These are phyloP conservation scores for Russula sp. DNA, from an alignment of 768 basidiomycete genomes.

Conservation along the genomic window DNA sequence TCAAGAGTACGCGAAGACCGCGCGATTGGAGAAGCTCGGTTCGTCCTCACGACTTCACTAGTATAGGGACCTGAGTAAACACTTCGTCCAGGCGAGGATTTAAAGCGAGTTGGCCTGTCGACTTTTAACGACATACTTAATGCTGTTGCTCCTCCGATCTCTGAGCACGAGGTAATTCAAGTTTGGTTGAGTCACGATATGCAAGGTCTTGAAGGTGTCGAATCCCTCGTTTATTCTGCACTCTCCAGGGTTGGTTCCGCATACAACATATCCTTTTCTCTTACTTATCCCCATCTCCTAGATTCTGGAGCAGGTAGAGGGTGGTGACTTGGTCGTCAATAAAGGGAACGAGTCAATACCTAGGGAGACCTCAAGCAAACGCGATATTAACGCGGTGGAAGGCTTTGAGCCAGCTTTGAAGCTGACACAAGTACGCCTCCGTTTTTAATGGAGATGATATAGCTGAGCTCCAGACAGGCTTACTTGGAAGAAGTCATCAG, in stretches of 20 bases:
- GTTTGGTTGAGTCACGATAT: constrained; percentile 96
- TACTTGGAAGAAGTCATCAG: constrained; percentile 73
- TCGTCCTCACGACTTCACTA: constrained; percentile 26
- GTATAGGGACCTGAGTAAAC: constrained; percentile 16
- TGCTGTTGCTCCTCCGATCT: constrained; percentile 96
- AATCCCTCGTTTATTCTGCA: constrained; percentile 87
- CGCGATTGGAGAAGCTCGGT: constrained; percentile 90
- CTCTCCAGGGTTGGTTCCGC: constrained; percentile 58
- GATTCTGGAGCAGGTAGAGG: constrained; percentile 94
- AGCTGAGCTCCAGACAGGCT: constrained; percentile 42
- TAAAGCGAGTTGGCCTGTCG: constrained; percentile 81
- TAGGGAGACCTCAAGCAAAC: constrained; percentile 45
- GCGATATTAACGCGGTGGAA: constrained; percentile 80
- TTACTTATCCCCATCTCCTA: constrained; percentile 11
- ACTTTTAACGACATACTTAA: constrained; percentile 90
- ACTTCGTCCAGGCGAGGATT: constrained; percentile 65
- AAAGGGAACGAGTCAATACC: constrained; percentile 70
- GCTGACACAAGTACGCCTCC: constrained; percentile 61
- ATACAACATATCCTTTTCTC: background rate
- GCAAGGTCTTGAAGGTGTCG: constrained; percentile 93
- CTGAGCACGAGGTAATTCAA: constrained; percentile 96
- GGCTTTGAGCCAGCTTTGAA: constrained; percentile 81
- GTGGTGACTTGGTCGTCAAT: constrained; percentile 87
- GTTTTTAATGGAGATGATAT: background rate
- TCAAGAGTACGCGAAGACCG: constrained; percentile 71